phyloP scores from a whole-genome alignment of 2,329 filamentous ascomycete species.

The Claviceps purpurea region DNA sequence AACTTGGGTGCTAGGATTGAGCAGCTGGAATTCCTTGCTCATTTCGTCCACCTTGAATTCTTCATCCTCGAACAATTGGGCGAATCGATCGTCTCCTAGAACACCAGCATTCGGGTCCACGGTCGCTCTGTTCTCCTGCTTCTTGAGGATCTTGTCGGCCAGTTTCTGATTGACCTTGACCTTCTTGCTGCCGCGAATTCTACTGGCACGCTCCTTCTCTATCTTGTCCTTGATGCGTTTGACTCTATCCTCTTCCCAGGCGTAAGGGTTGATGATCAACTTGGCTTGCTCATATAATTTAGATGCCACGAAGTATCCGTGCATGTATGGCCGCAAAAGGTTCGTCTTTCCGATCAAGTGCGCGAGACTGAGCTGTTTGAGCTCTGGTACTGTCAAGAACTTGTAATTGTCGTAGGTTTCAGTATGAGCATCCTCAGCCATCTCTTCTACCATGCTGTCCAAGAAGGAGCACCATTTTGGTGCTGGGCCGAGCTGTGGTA shows the following conservation, averaged over 20 bases:
- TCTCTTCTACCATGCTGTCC: slow-evolving; percentile 96
- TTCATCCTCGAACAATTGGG: slow-evolving; percentile 78
- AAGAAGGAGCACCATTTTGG: slow-evolving; percentile 95
- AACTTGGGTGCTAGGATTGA: slow-evolving; percentile 73
- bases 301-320: slow-evolving; percentile 94
- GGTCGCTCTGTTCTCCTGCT: slow-evolving; percentile 44
- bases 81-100: slow-evolving; percentile 77
- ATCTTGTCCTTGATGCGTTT: slow-evolving; percentile 92
- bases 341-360: slow-evolving; percentile 86
- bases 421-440: slow-evolving; percentile 69
- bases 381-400: slow-evolving; percentile 80
- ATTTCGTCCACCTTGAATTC: slow-evolving; percentile 87
- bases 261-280: slow-evolving; percentile 83
- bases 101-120: slow-evolving; percentile 50
- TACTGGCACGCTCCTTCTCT: slow-evolving; percentile 87
- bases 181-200: slow-evolving; percentile 91
- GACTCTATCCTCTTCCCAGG: slow-evolving; percentile 82
- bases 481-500: slow-evolving; percentile 83
- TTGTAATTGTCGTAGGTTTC: slow-evolving; percentile 99
- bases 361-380: slow-evolving; percentile 72
- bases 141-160: slow-evolving; percentile 60
- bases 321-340: slow-evolving; percentile 90
- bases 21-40: slow-evolving; percentile 70
- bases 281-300: slow-evolving; percentile 91
- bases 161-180: slow-evolving; percentile 87